Base-by-base conservation (phyloP, 2,329 filamentous ascomycete species). In the Phialophora chinensis region DNA sequence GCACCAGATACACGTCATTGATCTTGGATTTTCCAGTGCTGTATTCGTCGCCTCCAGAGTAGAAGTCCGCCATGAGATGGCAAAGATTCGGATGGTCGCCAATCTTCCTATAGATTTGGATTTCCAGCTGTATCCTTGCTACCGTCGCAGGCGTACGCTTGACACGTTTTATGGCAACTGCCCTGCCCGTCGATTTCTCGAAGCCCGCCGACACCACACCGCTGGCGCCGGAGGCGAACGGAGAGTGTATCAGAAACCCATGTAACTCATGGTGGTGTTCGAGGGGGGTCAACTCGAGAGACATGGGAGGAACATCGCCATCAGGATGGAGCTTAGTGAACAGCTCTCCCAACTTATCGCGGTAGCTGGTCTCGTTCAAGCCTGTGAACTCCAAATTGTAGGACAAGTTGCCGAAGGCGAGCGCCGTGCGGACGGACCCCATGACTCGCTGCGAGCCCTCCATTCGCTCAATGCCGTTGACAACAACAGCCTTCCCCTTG, bases 1-100 rank as follows among this genome's bases (percentile, higher is more conserved):
- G 57, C 11, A 67, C 58, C 29, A 67, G n/a, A 53, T 67, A 65
- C 20, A 67, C 61, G 44, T 65, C 62, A 20, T 67, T 60, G 23
- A 67, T 55, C n/a, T 44, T 63, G 31, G 65, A 60, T 42, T 60
- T 63, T 12, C 61, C 61, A 12, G 50, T 67, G 23, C 55, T 44
- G 52, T 49, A 57, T 50, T 67, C 61, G n/a, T 55, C 65, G 27
- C 58, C 58, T 42, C 58, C 63, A 29, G 58, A 66, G 52, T 66
- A 61, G 17, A 62, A 42, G 27, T 66, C 59, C 12, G 60, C 59
- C 60, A 58, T 52, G 12, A 63, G 31, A 49, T 54, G 60, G 54
- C 66, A 67, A 31, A 67, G 52, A 29, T 66, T 62, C 10, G 59
- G 64, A 57, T 67, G 66, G 17, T 60, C 33, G 11, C 58, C 58